Evolutionary conservation across 306 rosid species (phyloP).

Genomic region (Aeschynomene evenia): DNA sequence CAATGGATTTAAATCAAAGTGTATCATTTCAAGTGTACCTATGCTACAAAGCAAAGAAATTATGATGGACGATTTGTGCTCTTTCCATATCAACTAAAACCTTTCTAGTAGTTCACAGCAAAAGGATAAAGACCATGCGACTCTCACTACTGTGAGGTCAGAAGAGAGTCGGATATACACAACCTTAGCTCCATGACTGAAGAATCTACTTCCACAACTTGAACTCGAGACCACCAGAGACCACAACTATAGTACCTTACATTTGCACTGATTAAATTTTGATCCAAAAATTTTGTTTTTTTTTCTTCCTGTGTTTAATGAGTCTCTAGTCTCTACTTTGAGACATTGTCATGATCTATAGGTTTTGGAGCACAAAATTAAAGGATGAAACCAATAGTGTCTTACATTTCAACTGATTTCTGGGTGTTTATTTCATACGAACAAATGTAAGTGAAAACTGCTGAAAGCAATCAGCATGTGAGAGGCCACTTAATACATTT

Average conservation of each 20-base stretch:
- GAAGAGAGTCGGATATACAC: background rate
- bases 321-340: no score
- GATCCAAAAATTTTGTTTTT: background rate
- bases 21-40: background rate
- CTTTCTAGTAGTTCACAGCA: background rate
- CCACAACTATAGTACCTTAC: background rate
- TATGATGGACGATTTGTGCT: background rate
- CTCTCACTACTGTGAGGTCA: background rate
- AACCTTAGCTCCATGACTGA: background rate
- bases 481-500: slow-evolving; percentile 18
- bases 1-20: background rate
- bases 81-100: background rate
- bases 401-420: background rate
- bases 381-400: background rate
- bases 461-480: background rate
- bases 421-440: background rate
- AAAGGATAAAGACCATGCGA: background rate
- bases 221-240: background rate
- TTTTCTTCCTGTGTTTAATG: no score
- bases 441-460: slow-evolving; percentile 1
- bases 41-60: slow-evolving; percentile 1
- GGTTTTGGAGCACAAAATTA: background rate
- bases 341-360: background rate
- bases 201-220: background rate
- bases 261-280: background rate